Base-by-base conservation (phyloP, 495 filamentous ascomycete genomes). In the Aspergillus sparsus region DNA sequence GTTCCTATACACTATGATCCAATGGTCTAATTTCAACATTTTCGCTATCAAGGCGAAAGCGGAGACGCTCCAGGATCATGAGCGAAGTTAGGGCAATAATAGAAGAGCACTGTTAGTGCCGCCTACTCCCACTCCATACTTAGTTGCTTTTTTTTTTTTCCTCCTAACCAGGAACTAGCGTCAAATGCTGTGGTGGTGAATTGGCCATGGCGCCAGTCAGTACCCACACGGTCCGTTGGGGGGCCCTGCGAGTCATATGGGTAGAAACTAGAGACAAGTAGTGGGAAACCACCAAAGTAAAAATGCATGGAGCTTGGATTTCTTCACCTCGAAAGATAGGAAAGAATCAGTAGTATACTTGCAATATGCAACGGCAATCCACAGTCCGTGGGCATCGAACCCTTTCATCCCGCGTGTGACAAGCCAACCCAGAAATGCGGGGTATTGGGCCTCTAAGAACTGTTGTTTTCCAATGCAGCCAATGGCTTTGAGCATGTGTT, bases 191-290 rank as follows among this genome's bases (percentile, higher is more conserved):
- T 27, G 21, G 21, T 27, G 21, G 15, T 46, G 18, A 46, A n/a
- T 47, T 47, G 16, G 44, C 15, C 6, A 42, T 47, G 44, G 44
- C 44, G n/a, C 44, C 44, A 47, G n/a, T 44, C 49, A 35, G 32
- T 31, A 21, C 13, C 32, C 15, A 37, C 35, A 33, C 21, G 57
- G 57, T 16, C 16, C 12, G 13, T n/a, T 13, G 13, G 44, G 57
- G 53, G 49, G 16, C 27, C 51, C 63, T 65, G 63, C 63, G 63
- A 65, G 62, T 65, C 62, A 65, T 65, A 15, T 32, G 35, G 21
- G 15, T 13, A 44, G 56, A 11, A 51, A 18, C 50, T 27, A 27
- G 3, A 27, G 21, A 27, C 21, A 27, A 44, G 52, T 44, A 31
- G 15, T 33, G 44, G 34, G 46, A 18, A 37, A 37, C 56, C n/a